Evolutionary conservation across 768 basidiomycete species (phyloP), one percentile per base, ranked within the genome.

Genomic region (Russula vinacea): DNA sequence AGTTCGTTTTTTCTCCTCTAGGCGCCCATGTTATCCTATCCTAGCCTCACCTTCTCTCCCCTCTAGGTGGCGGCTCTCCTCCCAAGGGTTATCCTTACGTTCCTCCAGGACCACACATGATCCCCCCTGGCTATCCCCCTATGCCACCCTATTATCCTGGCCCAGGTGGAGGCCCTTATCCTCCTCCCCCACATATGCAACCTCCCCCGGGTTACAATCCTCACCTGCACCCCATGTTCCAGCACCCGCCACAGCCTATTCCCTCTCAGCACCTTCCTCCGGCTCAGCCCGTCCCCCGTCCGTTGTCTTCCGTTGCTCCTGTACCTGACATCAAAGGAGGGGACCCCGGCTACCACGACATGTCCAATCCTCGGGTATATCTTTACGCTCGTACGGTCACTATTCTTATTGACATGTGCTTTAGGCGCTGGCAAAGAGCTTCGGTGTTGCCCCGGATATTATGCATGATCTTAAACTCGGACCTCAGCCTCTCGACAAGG

Each of bases 331-430:
- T 85, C 69, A 89, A 85, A 71, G 90, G 89, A 56, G 84, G 86
- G 68, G 92, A 93, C 71, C 92, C 92, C 4, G 83, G 88, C 64
- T 82, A 85, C 7, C 86, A 90, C 67, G 89, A 94, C 74, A 82
- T 92, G 80, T 88, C 89, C 56, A 85, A 81, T 71, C 81, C 87
- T 8, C 83, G 83, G 67, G 84, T 83, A 68, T 52, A 74, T 71
- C 52, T 8, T 50, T 32, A 6, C 5, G 16, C 29, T 33, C 7
- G 13, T 37, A 13, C 9, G 10, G 35, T 2, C 16, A 32, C 33
- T 58, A 26, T 56, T 40, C 56, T 74, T 16, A 69, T 51, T 50
- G 35, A 60, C 29, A 56, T 62, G 17, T 58, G 62, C 45, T 63
- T 53, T 67, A 86, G 81, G 80, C 88, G 29, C 81, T 92, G 55